Conservation (phyloP, 2,329 filamentous ascomycete species). For the Fulvia fulva region DNA sequence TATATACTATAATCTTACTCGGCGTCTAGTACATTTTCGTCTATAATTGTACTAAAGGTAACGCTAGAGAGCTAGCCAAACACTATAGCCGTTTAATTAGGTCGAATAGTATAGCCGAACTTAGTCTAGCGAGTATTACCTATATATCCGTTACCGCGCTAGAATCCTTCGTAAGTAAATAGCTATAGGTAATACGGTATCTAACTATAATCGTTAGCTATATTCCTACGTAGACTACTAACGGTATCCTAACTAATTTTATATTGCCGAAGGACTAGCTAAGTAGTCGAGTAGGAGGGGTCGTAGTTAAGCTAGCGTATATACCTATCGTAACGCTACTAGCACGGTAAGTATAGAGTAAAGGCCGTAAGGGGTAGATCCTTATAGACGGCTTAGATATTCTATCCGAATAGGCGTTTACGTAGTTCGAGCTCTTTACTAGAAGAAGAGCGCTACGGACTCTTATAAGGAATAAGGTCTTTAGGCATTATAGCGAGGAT, state of each 20-base stretch:
- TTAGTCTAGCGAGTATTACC: constrained; percentile 16
- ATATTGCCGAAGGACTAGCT: constrained; percentile 67
- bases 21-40: constrained; percentile 73
- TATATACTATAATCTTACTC: constrained; percentile 74
- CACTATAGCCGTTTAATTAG: constrained; percentile 62
- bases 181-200: constrained; percentile 59
- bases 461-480: constrained; percentile 65
- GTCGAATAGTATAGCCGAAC: constrained; percentile 21
- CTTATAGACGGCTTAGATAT: constrained; percentile 72
- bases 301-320: constrained; percentile 64
- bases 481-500: constrained; percentile 32
- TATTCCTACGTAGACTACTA: constrained; percentile 67
- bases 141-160: constrained; percentile 53
- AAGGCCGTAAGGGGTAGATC: constrained; percentile 64
- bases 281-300: constrained; percentile 67
- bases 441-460: constrained; percentile 66
- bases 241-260: constrained; percentile 65
- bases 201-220: constrained; percentile 74
- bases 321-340: constrained; percentile 69
- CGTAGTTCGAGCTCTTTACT: constrained; percentile 78
- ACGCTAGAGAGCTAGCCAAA: constrained; percentile 61
- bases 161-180: constrained; percentile 54
- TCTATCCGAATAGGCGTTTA: constrained; percentile 73
- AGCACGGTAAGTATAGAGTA: constrained; percentile 60
- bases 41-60: constrained; percentile 65